phyloP scores from a whole-genome alignment of 208 protist genomes.

The Entamoeba moshkovskii region DNA sequence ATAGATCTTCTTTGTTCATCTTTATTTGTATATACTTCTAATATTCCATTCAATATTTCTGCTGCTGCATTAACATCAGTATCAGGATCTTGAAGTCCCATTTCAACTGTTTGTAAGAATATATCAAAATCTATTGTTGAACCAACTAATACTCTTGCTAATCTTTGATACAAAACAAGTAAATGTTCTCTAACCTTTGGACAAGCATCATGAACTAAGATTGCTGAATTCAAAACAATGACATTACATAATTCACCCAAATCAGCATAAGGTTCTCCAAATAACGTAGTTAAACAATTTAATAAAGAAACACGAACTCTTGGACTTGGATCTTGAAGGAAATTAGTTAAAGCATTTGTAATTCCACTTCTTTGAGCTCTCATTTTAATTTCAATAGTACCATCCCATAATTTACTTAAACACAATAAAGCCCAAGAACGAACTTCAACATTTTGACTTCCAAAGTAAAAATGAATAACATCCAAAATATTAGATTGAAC shows the following conservation, averaged over 20 bases:
- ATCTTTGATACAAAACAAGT: neutral
- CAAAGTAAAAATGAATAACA: neutral
- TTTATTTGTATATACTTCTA: neutral
- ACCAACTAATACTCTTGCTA: neutral
- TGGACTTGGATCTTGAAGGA: neutral
- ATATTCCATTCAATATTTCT: neutral
- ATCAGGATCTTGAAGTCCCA: neutral
- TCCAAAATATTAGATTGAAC: neutral
- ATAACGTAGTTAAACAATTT: neutral
- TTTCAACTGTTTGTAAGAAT: neutral
- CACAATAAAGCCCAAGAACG: neutral
- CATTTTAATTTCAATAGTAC: neutral
- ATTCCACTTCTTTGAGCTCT: neutral
- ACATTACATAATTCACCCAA: neutral
- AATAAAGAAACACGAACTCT: neutral
- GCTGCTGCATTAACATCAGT: neutral
- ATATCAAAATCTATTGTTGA: neutral
- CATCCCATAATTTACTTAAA: neutral
- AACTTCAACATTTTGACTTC: neutral
- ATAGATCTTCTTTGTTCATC: neutral
- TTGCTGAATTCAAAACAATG: neutral
- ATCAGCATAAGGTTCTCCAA: neutral
- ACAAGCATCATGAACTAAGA: neutral
- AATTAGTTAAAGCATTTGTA: neutral
- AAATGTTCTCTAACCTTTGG: neutral